Evolutionary conservation across 2,329 filamentous ascomycete species (phyloP).

Genomic region (Penicillium paneum): DNA sequence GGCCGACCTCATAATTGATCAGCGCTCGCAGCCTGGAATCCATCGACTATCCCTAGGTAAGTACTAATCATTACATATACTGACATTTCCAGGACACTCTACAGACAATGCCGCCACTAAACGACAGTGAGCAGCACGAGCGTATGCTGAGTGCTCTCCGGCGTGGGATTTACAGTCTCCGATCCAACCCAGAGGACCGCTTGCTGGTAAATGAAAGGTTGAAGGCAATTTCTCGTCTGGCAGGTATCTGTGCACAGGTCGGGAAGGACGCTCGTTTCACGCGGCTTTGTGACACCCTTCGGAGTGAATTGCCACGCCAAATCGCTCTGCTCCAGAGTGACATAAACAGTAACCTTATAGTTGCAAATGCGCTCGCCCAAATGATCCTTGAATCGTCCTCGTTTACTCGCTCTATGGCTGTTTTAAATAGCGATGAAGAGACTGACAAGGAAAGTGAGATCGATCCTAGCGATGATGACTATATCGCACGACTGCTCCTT

Average conservation of each 20-base stretch:
- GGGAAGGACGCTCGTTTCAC: neutral
- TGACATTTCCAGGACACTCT: neutral
- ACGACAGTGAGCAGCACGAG: neutral
- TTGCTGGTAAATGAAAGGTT: neutral
- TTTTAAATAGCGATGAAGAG: no score
- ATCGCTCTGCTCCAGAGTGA: neutral
- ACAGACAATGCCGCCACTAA: neutral
- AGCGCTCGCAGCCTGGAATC: neutral
- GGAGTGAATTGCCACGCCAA: neutral
- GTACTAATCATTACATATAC: neutral
- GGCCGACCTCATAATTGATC: neutral
- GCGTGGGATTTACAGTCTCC: neutral
- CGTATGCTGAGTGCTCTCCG: neutral
- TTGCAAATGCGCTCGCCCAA: neutral
- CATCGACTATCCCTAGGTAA: neutral
- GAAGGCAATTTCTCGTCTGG: neutral
- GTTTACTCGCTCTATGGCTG: no score
- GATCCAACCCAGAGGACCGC: neutral
- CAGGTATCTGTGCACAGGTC: neutral
- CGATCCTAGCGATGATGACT: neutral
- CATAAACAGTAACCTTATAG: neutral
- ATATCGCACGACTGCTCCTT: neutral
- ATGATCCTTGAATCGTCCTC: neutral
- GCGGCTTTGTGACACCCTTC: neutral
- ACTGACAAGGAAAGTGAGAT: neutral